Conservation (phyloP, 176 grass and related monocot species). For the Oropetium thomaeum region DNA sequence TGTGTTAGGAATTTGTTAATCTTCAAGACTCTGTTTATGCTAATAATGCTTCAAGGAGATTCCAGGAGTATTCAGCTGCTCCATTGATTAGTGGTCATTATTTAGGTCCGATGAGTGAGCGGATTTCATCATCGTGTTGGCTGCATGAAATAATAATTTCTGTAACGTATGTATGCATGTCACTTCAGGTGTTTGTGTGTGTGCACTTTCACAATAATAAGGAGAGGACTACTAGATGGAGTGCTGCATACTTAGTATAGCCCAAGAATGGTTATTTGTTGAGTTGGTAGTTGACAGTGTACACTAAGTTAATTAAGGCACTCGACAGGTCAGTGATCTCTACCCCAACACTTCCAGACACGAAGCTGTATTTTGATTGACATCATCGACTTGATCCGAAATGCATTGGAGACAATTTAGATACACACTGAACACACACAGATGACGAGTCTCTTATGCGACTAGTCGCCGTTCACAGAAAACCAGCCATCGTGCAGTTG, state of each 20-base stretch:
- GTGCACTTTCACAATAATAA: slow-evolving; percentile 16
- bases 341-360: not conserved
- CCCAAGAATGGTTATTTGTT: slow-evolving; percentile 24
- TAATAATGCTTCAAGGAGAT: slow-evolving; percentile 49
- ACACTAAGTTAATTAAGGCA: slow-evolving; percentile 1
- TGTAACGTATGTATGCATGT: slow-evolving; percentile 21
- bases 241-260: slow-evolving; percentile 26
- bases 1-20: slow-evolving; percentile 33
- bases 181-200: slow-evolving; percentile 47
- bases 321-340: not conserved
- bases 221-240: slow-evolving; percentile 17
- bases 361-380: slow-evolving; percentile 18
- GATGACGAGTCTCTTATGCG: not conserved
- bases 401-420: not conserved
- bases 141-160: slow-evolving; percentile 35
- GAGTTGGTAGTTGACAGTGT: slow-evolving; percentile 16
- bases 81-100: slow-evolving; percentile 40
- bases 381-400: not conserved
- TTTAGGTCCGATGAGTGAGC: slow-evolving; percentile 49
- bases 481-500: slow-evolving; percentile 27
- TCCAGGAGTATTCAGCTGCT: slow-evolving; percentile 39
- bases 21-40: slow-evolving; percentile 29
- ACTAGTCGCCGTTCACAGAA: not conserved
- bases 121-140: slow-evolving; percentile 25
- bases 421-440: not conserved